Conservation (phyloP, 495 filamentous ascomycete genomes). For the Aspergillus sclerotioniger region DNA sequence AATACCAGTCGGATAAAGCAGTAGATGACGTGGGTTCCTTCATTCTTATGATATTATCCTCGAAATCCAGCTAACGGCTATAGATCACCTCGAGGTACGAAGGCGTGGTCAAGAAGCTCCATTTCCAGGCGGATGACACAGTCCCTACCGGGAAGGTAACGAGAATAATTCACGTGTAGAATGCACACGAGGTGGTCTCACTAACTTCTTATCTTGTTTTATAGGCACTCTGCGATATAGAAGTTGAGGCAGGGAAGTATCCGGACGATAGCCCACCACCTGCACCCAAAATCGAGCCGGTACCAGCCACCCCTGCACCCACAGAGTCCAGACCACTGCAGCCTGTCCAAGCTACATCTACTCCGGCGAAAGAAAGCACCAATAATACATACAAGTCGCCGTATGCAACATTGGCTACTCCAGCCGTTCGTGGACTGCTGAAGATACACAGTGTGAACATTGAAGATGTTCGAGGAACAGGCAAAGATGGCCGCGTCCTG, state of each 20-base stretch:
- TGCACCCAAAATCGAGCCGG: constrained; percentile 28
- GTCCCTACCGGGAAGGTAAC: constrained; percentile 80
- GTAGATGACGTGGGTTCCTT: constrained; percentile 71
- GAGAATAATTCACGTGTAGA: neutral
- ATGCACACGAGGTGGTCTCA: neutral
- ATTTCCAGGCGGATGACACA: constrained; percentile 95
- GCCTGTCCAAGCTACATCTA: constrained; percentile 14
- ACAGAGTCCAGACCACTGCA: constrained; percentile 18
- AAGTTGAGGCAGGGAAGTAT: constrained; percentile 58
- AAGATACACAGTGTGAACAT: constrained; percentile 78
- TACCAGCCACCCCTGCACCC: constrained; percentile 19
- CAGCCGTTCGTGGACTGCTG: constrained; percentile 84
- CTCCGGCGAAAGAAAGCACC: neutral
- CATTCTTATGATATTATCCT: neutral
- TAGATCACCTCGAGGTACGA: constrained; percentile 92
- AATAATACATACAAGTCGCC: constrained; percentile 37
- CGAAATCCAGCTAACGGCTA: constrained; percentile 11
- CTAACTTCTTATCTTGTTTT: constrained; percentile 8
- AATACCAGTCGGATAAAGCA: constrained; percentile 98
- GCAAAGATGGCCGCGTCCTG: constrained; percentile 85
- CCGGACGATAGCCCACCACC: constrained; percentile 51
- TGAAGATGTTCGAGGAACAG: constrained; percentile 73
- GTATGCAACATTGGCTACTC: constrained; percentile 76
- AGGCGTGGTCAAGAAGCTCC: constrained; percentile 91
- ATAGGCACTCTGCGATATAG: constrained; percentile 54